Base-by-base conservation (phyloP, 192 early-diverging fungal species). In the Coemansia pectinata region DNA sequence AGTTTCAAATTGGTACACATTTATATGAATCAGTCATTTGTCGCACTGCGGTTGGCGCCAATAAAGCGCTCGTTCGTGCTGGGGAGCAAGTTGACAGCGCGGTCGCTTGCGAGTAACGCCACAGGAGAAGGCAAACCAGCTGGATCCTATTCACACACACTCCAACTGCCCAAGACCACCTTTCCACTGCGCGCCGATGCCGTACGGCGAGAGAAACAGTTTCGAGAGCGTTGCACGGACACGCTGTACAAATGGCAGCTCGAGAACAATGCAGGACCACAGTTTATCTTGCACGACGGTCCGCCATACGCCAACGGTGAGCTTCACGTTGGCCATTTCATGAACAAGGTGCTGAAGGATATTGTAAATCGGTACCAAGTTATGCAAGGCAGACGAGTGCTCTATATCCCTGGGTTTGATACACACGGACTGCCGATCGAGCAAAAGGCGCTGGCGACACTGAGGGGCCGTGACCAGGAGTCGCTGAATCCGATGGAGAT, bases 311-410 rank as follows among this genome's bases (percentile, higher is more conserved):
- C 91, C 40, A 91, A 94, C 71, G 92, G 91, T 29, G 83, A 85
- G 55, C 74, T 92, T 21, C 90, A 94, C 71, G 85, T 88, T 57
- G 89, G 87, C 3, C 92, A 94, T 59, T 91, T 91, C 38, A 85
- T 94, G 78, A 94, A 94, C 83, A 92, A 91, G 78, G 85, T 94
- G 47, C 83, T 92, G 23, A 94, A 94, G 74, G 92, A 94, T 53
- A 89, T 94, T 29, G 77, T 91, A 42, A 90, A 91, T 69, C 86
- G 92, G 23, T 88, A 92, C 72, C 86, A 89, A 53, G 83, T 92
- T 2, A 86, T 91, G 68, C 83, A 84, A 40, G 92, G 92, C 36
- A 84, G 86, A 38, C 89, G 86, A 67, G 91, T 94, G 5, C 75
- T 83, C 76, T 93, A 90, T 64, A 85, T 88, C 4, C 92, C 92